Evolutionary conservation across 495 filamentous ascomycete species (phyloP), one percentile per base, ranked within the genome.

Genomic region (Xylaria scruposa): DNA sequence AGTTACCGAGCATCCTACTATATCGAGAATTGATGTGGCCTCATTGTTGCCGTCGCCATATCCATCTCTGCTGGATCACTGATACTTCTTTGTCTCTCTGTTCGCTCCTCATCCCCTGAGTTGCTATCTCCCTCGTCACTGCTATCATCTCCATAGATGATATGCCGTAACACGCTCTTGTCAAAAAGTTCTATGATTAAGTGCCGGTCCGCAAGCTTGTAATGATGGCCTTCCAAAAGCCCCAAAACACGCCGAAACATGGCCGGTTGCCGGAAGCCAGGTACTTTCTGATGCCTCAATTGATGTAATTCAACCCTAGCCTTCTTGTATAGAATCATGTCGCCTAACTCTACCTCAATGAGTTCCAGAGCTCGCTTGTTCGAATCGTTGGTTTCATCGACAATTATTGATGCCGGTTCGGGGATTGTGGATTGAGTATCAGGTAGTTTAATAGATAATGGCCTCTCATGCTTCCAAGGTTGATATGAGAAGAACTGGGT

Each of bases 151-250:
- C 83, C 87, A 70, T 86, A 85, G 12, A 98, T 91, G 67, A 98
- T 92, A 53, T 89, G 88, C 74, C 94, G 85, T 80, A 98, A 84
- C 36, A 98, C 93, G 46, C 86, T 89, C 81, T 93, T 95, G 74
- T 98, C 95, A 79, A 98, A 99, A 31, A 98, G 83, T 78, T 98
- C 94, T 62, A 98, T 90, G 44, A 97, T 90, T 80, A 97, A 94
- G 53, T 93, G 91, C 53, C 95, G 91, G 61, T 94, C 90, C 7
- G 89, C 90, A 29, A 98, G 85, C 40, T 95, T 89, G 80, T 94
- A 98, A 76, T 96, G 93, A 73, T 97, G 94, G 63, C 88, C 90
- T 82, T 97, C 96, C n/a, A 99, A 85, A 42, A 98, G 83, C 42
- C 84, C 86, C 84, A 98, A 90, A 68, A 95, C 90, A 78, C 94